These are phyloP conservation scores for Deinandra increscens DNA, from an alignment of 129 eudicot species.

Conservation along the genomic window DNA sequence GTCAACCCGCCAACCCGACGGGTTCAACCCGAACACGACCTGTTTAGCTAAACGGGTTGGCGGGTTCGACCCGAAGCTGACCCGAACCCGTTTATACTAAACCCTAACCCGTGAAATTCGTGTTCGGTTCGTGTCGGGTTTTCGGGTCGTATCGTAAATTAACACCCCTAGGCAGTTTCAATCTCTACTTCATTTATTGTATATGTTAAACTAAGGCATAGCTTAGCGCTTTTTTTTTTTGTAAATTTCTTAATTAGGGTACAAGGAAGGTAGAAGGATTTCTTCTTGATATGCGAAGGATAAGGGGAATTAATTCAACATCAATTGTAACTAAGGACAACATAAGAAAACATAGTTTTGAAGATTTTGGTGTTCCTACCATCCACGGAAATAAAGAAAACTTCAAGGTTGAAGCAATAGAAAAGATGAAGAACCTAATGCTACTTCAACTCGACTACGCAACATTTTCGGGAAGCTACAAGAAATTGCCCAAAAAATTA, in stretches of 20 bases:
- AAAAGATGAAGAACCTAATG: conserved; percentile 30
- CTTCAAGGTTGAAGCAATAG: conserved; percentile 5
- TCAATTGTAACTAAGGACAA: neutral
- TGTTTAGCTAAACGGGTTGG: too few species aligned
- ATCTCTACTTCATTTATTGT: neutral
- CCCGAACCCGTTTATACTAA: too few species aligned
- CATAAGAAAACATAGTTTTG: neutral
- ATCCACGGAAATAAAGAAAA: neutral
- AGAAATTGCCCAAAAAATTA: conserved; percentile 23
- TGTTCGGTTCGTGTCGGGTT: too few species aligned
- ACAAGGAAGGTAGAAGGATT: conserved; percentile 21
- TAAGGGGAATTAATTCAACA: neutral
- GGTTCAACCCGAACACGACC: too few species aligned
- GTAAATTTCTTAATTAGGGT: conserved; percentile 1
- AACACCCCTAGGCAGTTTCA: too few species aligned
- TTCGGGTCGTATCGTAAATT: too few species aligned
- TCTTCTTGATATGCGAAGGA: conserved; percentile 12
- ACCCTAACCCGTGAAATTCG: too few species aligned
- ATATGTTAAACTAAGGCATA: neutral
- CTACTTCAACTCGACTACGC: conserved; percentile 20
- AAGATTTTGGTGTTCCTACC: neutral
- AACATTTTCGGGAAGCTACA: conserved; percentile 18
- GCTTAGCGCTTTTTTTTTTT: too few species aligned
- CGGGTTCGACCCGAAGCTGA: too few species aligned
- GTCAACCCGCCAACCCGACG: too few species aligned